Base-by-base conservation (phyloP, 345 rosid species). In the Chamaenerion angustifolium region DNA sequence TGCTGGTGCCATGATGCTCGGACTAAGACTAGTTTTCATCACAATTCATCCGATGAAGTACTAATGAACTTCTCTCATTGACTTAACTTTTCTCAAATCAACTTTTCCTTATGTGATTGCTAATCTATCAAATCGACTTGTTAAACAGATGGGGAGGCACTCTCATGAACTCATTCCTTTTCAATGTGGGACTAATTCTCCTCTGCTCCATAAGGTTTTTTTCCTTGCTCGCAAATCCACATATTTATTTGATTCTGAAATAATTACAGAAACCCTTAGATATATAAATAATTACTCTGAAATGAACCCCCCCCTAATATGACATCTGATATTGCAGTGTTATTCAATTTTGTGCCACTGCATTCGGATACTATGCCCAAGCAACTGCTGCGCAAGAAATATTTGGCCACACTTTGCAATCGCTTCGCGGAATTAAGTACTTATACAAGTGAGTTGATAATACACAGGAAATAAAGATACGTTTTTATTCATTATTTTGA, bases 31-130 rank as follows among this genome's bases (percentile, higher is more conserved):
- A 63, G 78, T 85, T 58, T 86, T 86, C 75, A 63, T 86, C 19
- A 83, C 95, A 1, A 86, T 90, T 54, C 98, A 86, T 74, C 96
- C 98, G 42, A 86, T 93, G 97, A 93, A 85, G 99, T 93, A 92
- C 71, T 55, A 43, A 13, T 31, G 46, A 44, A 31, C 19, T 17
- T 41, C 44, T 45, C 46, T 42, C 52, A 16, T 46, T 66, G 15
- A 31, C 42, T 8, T 50, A 35, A 12, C 31, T 17, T 21, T 21
- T 21, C 25, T 21, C 25, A 19, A 12, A 19, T n/a, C 4, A 13
- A 10, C 14, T 18, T 48, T 48, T 48, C 42, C 46, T 40, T 41
- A 50, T 45, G 44, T 62, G 16, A 59, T 60, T 19, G 66, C 72
- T 72, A 5, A 75, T 57, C 21, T 14, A 59, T 55, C 45, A 9